These are phyloP conservation scores for Monosporascus sp. DNA, from an alignment of 2,329 filamentous ascomycete genomes.

Conservation along the genomic window DNA sequence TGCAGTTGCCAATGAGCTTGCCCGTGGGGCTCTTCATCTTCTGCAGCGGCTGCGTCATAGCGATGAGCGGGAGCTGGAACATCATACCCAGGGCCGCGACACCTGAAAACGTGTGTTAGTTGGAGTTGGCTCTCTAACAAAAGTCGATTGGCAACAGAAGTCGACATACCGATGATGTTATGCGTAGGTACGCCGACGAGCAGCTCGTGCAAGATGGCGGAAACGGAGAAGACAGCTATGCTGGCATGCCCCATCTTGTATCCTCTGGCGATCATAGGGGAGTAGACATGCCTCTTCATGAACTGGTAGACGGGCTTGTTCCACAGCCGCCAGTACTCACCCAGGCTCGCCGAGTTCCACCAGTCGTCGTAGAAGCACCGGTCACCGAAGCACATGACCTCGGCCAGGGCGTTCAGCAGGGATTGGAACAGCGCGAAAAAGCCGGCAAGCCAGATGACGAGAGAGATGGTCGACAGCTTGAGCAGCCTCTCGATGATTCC, in stretches of 20 bases:
- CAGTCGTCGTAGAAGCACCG: conserved; percentile 94
- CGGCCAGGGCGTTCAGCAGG: conserved; percentile 83
- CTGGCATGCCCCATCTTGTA: conserved; percentile 68
- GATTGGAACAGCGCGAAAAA: conserved; percentile 98
- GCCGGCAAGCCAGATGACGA: conserved; percentile 94
- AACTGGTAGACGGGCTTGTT: conserved; percentile 97
- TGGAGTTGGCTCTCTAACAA: neutral
- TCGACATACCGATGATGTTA: conserved; percentile 69
- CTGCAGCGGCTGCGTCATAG: conserved; percentile 71
- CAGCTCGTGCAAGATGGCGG: conserved; percentile 84
- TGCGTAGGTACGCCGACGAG: conserved; percentile 93
- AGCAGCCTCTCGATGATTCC: conserved; percentile 85
- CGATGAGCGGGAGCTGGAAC: conserved; percentile 82
- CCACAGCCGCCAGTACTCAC: conserved; percentile 92
- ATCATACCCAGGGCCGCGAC: conserved; percentile 95
- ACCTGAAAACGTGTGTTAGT: conserved; percentile 40
- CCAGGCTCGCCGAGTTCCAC: conserved; percentile 90
- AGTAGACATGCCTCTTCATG: conserved; percentile 92
- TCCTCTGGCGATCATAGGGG: conserved; percentile 78
- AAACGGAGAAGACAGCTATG: conserved; percentile 79
- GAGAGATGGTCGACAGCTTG: conserved; percentile 90
- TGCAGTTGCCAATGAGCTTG: conserved; percentile 80
- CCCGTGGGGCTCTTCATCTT: conserved; percentile 71
- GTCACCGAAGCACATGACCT: conserved; percentile 85
- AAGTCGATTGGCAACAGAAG: neutral